Conservation (phyloP, 75 land plant species). For the Selaginella moellendorffii region DNA sequence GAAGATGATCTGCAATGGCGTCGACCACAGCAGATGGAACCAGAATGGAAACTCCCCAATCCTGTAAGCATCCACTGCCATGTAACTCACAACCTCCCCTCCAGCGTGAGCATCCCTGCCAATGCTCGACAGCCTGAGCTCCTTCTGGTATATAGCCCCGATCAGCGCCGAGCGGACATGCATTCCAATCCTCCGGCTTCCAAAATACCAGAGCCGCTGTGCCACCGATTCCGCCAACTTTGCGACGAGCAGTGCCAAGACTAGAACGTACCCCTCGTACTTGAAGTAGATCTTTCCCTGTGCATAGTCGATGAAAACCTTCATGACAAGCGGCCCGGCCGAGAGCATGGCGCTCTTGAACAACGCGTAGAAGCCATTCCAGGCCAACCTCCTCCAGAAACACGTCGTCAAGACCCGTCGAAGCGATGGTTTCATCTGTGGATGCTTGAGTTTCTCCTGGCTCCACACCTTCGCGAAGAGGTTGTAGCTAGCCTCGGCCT, state of each 20-base stretch:
- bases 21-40: constrained; percentile 22
- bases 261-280: constrained; percentile 23
- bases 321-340: constrained; percentile 22
- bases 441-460: too few species aligned
- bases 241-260: constrained; percentile 14
- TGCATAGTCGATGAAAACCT: constrained; percentile 19
- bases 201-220: constrained; percentile 55
- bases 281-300: constrained; percentile 17
- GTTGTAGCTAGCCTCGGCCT: too few species aligned
- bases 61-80: constrained; percentile 28
- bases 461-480: too few species aligned
- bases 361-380: too few species aligned
- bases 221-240: constrained; percentile 21
- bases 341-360: constrained; percentile 15
- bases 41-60: constrained; percentile 20
- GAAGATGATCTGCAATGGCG: constrained; percentile 21
- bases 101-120: constrained; percentile 20
- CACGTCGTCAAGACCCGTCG: too few species aligned
- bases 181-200: constrained; percentile 61
- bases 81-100: constrained; percentile 29
- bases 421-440: too few species aligned
- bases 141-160: constrained; percentile 26
- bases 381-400: too few species aligned
- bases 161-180: constrained; percentile 58
- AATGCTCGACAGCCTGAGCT: constrained; percentile 20